Percentiles rank a stretch among this genome's conserved stretches.
These are phyloP conservation scores for Rugonectria rugulosa DNA, from an alignment of 2,329 filamentous ascomycete species.

Conservation along the genomic window DNA sequence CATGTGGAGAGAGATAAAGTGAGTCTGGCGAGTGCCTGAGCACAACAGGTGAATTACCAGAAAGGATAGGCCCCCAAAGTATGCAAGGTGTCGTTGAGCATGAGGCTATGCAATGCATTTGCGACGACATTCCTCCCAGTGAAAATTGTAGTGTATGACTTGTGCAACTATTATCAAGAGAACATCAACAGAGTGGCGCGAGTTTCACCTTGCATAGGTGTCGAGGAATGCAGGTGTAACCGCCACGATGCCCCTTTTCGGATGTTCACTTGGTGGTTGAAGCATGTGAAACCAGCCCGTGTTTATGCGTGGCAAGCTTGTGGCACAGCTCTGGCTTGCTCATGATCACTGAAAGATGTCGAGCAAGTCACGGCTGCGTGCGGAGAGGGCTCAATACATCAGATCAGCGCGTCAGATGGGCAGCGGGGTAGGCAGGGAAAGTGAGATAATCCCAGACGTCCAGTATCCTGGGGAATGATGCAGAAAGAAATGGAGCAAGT, in stretches of 20 bases:
- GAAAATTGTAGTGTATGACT: neutral
- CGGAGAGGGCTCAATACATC: slow-evolving; percentile 2
- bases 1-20: slow-evolving; percentile 28
- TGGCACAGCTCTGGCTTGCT: neutral
- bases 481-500: slow-evolving; percentile 23
- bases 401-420: slow-evolving; percentile 3
- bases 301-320: slow-evolving; percentile 6
- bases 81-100: neutral
- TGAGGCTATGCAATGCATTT: slow-evolving; percentile 25
- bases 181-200: neutral
- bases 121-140: slow-evolving; percentile 22
- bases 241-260: neutral
- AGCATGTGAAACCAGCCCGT: slow-evolving; percentile 9
- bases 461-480: slow-evolving; percentile 35
- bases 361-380: neutral
- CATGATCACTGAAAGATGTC: neutral
- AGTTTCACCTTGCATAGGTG: slow-evolving; percentile 1
- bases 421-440: slow-evolving; percentile 14
- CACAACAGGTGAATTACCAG: too few species aligned
- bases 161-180: slow-evolving; percentile 18
- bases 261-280: neutral
- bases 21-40: too few species aligned
- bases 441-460: slow-evolving; percentile 18
- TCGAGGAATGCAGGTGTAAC: slow-evolving; percentile 16
- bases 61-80: too few species aligned